Conservation (phyloP, 2,329 filamentous ascomycete genomes). For the Diplodia mutila region DNA sequence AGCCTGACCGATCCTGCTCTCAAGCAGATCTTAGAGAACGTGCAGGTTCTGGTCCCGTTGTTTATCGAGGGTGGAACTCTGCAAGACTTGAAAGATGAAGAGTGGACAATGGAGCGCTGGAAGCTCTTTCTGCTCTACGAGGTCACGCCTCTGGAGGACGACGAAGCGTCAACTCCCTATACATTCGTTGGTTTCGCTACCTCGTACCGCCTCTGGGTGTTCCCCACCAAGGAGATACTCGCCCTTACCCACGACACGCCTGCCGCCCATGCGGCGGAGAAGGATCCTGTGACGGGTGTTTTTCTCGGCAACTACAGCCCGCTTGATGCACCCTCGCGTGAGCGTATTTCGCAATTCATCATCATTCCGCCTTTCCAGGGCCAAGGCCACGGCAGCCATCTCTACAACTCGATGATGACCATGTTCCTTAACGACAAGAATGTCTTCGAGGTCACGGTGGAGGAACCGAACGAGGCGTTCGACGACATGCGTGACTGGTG, state of each 20-base stretch:
- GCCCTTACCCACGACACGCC: slow-evolving; percentile 33
- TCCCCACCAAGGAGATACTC: slow-evolving; percentile 52
- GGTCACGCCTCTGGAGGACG: slow-evolving; percentile 38
- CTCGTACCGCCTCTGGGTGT: slow-evolving; percentile 81
- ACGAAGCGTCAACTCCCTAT: slow-evolving; percentile 54
- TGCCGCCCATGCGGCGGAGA: slow-evolving; percentile 32
- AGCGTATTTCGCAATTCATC: slow-evolving; percentile 90
- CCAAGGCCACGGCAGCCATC: slow-evolving; percentile 74
- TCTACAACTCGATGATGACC: slow-evolving; percentile 81
- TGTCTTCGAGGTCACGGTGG: slow-evolving; percentile 84
- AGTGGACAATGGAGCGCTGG: slow-evolving; percentile 80
- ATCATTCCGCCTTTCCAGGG: slow-evolving; percentile 86
- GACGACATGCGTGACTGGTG: slow-evolving; percentile 77
- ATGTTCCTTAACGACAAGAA: slow-evolving; percentile 68
- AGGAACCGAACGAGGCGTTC: slow-evolving; percentile 89
- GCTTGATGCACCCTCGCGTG: slow-evolving; percentile 71
- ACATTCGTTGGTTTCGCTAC: slow-evolving; percentile 88
- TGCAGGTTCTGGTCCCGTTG: slow-evolving; percentile 81
- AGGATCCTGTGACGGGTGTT: slow-evolving; percentile 1
- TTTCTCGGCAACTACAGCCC: slow-evolving; percentile 43
- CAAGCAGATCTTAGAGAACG: slow-evolving; percentile 72
- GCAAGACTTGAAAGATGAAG: slow-evolving; percentile 69
- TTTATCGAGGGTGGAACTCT: slow-evolving; percentile 92
- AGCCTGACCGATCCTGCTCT: slow-evolving; percentile 71
- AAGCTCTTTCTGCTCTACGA: slow-evolving; percentile 77